Evolutionary conservation across 2,329 filamentous ascomycete genomes (phyloP), one percentile per base, ranked within the genome.

Genomic region (Chaetomiaceae sp.): DNA sequence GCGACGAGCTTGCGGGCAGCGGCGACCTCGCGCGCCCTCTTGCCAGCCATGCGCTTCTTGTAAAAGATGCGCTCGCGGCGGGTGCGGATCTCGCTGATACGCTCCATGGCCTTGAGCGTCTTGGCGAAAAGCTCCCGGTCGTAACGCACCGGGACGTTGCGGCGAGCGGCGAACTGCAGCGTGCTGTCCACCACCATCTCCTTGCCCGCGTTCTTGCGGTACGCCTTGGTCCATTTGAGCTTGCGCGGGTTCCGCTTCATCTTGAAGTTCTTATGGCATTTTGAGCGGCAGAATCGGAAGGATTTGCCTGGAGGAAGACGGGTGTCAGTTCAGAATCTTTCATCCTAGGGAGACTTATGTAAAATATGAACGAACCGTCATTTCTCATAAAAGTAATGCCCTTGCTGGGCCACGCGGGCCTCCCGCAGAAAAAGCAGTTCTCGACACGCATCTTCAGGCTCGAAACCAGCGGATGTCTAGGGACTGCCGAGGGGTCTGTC

Each of bases 191-290:
- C 91, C 53, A 89, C 88, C 89, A 95, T 84, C 68, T 84, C 80
- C 76, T 90, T 95, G 75, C 89, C 89, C 53, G 87, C 86, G 16
- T 86, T 82, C 68, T 86, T 86, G 67, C 90, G 87, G 80, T 91
- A 92, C 48, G 89, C 85, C 79, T 96, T 96, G 58, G 92, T 96
- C 94, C 92, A 96, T 73, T 90, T 94, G 64, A 97, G 82, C 73
- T 96, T 96, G 70, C 92, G 85, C 32, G 92, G 91, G 75, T 97
- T 96, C 62, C 94, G 86, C 87, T 96, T 96, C 89, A 95, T 95
- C 75, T 95, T 94, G 82, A 95, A 95, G 78, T 84, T 86, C 65
- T 76, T 75, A 69, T 80, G 79, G 69, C 80, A 82, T 70, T 82
- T 79, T 63, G 71, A 77, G 51, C 77, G 71, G 67, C 80, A 84